Evolutionary conservation across 495 filamentous ascomycete genomes (phyloP).

Genomic region (Bryoglossum gracile): DNA sequence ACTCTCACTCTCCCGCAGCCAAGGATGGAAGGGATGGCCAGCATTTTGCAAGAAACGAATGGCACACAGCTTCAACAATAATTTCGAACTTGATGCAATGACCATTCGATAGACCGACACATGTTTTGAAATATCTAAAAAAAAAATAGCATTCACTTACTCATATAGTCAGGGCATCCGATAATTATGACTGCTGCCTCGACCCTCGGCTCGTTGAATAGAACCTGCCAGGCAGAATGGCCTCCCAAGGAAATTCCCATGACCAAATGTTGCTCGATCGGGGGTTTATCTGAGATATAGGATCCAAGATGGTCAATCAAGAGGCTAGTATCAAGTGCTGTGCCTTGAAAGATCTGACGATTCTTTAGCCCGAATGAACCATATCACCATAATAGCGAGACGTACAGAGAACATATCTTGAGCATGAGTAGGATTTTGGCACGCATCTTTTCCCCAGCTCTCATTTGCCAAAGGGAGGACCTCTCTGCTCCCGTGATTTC

Average conservation of each 20-base stretch:
- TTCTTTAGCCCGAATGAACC: too few relatives aligned
- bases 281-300: constrained; percentile 47
- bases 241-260: constrained; percentile 82
- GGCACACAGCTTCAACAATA: too few relatives aligned
- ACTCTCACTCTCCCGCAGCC: too few relatives aligned
- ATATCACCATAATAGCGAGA: too few relatives aligned
- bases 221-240: constrained; percentile 76
- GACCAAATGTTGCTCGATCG: constrained; percentile 63
- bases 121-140: too few relatives aligned
- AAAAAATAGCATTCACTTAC: too few relatives aligned
- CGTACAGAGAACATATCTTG: constrained; percentile 71
- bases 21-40: too few relatives aligned
- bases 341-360: constrained; percentile 44
- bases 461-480: constrained; percentile 55
- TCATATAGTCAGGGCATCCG: constrained; percentile 81
- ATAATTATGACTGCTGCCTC: constrained; percentile 70
- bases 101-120: too few relatives aligned
- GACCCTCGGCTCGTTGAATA: constrained; percentile 72
- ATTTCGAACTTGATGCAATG: too few relatives aligned
- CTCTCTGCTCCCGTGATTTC: constrained; percentile 77
- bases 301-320: constrained; percentile 68
- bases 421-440: constrained; percentile 79
- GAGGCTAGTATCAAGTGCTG: constrained; percentile 62
- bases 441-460: constrained; percentile 66
- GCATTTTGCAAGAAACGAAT: too few relatives aligned